These are phyloP conservation scores for Phytophthora sansomeana DNA, from an alignment of 352 stramenopile species.

Conservation along the genomic window DNA sequence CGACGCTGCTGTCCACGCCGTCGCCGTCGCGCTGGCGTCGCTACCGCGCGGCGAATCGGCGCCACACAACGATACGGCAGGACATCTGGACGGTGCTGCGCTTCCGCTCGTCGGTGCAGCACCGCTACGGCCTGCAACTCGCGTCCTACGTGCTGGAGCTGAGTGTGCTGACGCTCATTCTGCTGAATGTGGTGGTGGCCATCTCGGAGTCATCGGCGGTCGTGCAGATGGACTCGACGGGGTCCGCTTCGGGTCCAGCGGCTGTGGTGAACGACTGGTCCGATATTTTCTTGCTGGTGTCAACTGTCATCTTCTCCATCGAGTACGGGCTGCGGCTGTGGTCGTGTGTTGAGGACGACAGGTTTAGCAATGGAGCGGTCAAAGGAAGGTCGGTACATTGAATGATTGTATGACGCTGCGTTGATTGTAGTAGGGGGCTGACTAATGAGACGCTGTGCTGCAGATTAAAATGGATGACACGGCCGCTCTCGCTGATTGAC, in stretches of 20 bases:
- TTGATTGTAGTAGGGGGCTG: not conserved
- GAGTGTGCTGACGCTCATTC: slow-evolving; percentile 60
- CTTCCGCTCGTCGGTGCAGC: slow-evolving; percentile 57
- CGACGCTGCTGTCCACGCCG: slow-evolving; percentile 37
- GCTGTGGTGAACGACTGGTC: slow-evolving; percentile 45
- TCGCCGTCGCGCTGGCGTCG: slow-evolving; percentile 26
- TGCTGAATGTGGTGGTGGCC: slow-evolving; percentile 67
- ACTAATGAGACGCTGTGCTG: slow-evolving; percentile 3
- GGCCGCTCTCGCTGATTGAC: slow-evolving; percentile 68
- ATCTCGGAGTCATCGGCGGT: slow-evolving; percentile 52
- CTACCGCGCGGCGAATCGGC: not conserved
- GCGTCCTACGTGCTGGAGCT: slow-evolving; percentile 65
- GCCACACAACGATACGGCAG: slow-evolving; percentile 41
- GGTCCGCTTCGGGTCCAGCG: slow-evolving; percentile 9
- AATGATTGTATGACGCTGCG: not conserved
- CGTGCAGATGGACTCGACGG: slow-evolving; percentile 12
- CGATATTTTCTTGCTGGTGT: slow-evolving; percentile 56
- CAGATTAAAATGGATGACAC: slow-evolving; percentile 67
- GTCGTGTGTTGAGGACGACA: slow-evolving; percentile 70
- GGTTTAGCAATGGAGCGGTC: slow-evolving; percentile 44
- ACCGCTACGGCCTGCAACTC: slow-evolving; percentile 53
- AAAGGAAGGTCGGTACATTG: slow-evolving; percentile 46
- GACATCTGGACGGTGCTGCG: slow-evolving; percentile 70
- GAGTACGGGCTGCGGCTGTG: slow-evolving; percentile 67
- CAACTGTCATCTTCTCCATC: slow-evolving; percentile 67